Conservation (phyloP, 2,329 filamentous ascomycete species). For the Epichloe baconii region DNA sequence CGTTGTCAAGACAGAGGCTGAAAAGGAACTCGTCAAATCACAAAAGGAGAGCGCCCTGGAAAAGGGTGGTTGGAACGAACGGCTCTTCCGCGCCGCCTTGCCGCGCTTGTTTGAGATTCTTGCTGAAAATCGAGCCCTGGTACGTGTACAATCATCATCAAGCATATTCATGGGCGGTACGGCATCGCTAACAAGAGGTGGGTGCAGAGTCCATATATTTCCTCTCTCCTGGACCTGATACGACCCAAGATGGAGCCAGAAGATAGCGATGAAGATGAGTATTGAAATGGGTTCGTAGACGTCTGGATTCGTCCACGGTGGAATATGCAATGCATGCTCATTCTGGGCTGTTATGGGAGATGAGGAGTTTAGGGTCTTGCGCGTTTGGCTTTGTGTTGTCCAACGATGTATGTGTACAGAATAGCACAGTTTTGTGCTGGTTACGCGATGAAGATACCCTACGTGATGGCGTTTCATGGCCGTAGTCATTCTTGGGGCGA, state of each 20-base stretch:
- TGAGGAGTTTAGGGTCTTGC: not conserved
- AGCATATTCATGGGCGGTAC: not conserved
- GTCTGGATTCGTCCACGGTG: not conserved
- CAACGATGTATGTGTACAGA: not conserved
- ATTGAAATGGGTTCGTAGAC: not conserved
- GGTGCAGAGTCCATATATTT: conserved; percentile 25
- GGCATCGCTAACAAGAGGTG: conserved; percentile 8
- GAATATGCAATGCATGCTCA: not conserved
- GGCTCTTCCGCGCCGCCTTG: conserved; percentile 52
- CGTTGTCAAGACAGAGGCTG: conserved; percentile 45
- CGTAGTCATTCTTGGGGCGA: too few species aligned
- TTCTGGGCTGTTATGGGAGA: not conserved
- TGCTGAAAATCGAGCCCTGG: conserved; percentile 52
- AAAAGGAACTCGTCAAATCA: conserved; percentile 38
- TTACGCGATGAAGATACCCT: not conserved
- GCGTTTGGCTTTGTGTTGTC: not conserved
- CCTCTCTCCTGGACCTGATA: conserved; percentile 27
- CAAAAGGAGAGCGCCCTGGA: conserved; percentile 30
- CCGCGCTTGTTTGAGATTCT: conserved; percentile 55
- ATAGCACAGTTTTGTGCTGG: conserved; percentile 1
- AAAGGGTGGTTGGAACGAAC: conserved; percentile 50
- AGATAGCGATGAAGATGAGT: conserved; percentile 10
- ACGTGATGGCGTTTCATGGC: not conserved
- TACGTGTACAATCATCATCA: conserved; percentile 20
- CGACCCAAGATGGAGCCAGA: conserved; percentile 15